Base-by-base conservation (phyloP, 1,284 basidiomycete genomes). In the Puccinia coronata region DNA sequence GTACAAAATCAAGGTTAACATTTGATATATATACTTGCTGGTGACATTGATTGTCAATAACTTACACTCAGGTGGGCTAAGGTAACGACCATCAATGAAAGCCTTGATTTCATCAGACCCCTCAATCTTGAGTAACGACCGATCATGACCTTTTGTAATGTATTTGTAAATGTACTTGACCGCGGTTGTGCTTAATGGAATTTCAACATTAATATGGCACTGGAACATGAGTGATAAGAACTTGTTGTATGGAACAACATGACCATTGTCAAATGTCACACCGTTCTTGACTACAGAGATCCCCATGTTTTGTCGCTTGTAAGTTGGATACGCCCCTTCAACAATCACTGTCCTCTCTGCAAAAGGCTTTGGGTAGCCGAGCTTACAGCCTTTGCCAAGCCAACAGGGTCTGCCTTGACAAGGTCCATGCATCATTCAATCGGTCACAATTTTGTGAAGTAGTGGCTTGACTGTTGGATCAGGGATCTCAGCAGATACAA, bases 391-490 rank as follows among this genome's bases (percentile, higher is more conserved):
- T n/a, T 83, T 89, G 9, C 83, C 67, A 5, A 39, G 55, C 82
- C 89, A 89, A 0, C 84, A 84, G 49, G n/a, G 25, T 85, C 0
- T 69, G 53, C 16, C 82, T 67, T 87, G 86, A 85, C 88, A 89
- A 0, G 88, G 88, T 23, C 87, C 87, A 86, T 90, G 89, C 0
- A 89, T 82, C n/a, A n/a, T n/a, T n/a, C n/a, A n/a, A n/a, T n/a
- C n/a, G n/a, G n/a, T n/a, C n/a, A n/a, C n/a, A n/a, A n/a, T n/a
- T n/a, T n/a, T n/a, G n/a, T 86, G 88, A 0, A 90, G 86, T 1
- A 82, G 34, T 0, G 88, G 88, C 51, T 88, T 82, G 0, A 82
- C 86, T 0, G 82, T 83, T 0, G 84, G 86, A 82, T 89, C 87
- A 20, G 89, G 89, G 82, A 87, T 85, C 1, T 84, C 43, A 8